phyloP scores from a whole-genome alignment of 345 rosid genomes.

The Euphorbia peplus region DNA sequence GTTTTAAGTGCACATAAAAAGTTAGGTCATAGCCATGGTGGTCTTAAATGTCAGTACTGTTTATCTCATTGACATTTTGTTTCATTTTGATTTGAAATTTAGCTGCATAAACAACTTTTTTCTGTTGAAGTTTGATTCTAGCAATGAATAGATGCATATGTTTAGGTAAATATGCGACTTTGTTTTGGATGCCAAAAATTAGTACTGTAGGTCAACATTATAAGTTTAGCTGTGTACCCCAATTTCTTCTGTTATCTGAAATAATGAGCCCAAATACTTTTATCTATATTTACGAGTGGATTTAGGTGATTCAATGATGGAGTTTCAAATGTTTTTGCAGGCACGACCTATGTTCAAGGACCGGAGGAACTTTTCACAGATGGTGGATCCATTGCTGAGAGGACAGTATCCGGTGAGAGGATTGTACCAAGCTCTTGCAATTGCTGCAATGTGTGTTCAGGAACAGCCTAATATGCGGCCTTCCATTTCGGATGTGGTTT shows the following conservation, averaged over 20 bases:
- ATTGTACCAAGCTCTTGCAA: slow-evolving; percentile 46
- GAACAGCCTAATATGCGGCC: slow-evolving; percentile 48
- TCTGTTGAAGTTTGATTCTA: background rate
- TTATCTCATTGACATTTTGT: background rate
- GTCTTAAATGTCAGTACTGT: background rate
- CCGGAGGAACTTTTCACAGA: slow-evolving; percentile 31
- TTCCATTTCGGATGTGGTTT: slow-evolving; percentile 35
- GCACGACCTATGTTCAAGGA: slow-evolving; percentile 48
- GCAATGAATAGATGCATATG: background rate
- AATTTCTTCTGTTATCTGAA: background rate
- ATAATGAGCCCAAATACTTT: too few relatives aligned
- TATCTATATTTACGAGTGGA: background rate
- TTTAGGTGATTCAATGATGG: background rate
- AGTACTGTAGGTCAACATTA: background rate
- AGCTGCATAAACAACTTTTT: background rate
- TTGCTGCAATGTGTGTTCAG: slow-evolving; percentile 48
- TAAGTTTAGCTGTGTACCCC: background rate
- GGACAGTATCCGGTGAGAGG: slow-evolving; percentile 39
- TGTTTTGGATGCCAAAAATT: background rate
- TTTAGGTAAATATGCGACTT: background rate
- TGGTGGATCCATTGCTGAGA: slow-evolving; percentile 40
- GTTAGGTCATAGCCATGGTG: background rate
- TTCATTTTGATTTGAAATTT: background rate
- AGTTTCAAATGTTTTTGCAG: slow-evolving; percentile 21
- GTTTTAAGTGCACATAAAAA: background rate